phyloP scores from a whole-genome alignment of 306 rosid genomes.

The Hylodesmum podocarpum region DNA sequence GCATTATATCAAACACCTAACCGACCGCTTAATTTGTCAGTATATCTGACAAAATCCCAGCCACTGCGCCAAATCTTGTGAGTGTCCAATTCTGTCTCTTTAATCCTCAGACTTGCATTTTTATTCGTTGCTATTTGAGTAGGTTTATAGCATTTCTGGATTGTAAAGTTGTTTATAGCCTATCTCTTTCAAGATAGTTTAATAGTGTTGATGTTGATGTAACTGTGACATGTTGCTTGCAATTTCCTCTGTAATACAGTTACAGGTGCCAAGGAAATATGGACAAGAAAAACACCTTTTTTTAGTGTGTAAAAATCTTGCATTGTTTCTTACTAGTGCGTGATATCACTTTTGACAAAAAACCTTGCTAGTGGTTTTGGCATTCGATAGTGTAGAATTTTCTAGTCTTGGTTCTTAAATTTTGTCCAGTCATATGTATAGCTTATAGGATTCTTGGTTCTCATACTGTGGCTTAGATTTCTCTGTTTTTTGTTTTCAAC shows the following conservation, averaged over 20 bases:
- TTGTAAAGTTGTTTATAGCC: background rate
- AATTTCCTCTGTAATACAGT: background rate
- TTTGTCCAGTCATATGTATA: background rate
- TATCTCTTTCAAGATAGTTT: background rate
- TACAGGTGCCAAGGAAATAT: constrained; percentile 16
- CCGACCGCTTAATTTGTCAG: constrained; percentile 7
- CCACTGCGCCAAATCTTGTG: constrained; percentile 35
- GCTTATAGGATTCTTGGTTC: background rate
- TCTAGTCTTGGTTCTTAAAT: background rate
- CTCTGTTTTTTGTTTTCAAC: background rate
- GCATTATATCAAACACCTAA: constrained; percentile 32
- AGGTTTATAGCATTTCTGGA: background rate
- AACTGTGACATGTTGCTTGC: background rate
- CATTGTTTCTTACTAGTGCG: background rate
- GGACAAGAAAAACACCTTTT: constrained; percentile 13
- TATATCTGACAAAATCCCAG: constrained; percentile 25
- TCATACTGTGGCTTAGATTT: constrained; percentile 3
- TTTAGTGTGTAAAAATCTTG: background rate
- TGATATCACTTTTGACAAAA: constrained; percentile 17
- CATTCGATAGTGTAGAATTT: background rate
- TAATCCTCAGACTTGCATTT: background rate
- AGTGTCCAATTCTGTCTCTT: constrained; percentile 32
- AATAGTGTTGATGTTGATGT: background rate
- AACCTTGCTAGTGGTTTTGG: constrained; percentile 7
- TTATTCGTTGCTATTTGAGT: background rate